Evolutionary conservation across 2,329 filamentous ascomycete genomes (phyloP).

Genomic region (Onygenales sp.): DNA sequence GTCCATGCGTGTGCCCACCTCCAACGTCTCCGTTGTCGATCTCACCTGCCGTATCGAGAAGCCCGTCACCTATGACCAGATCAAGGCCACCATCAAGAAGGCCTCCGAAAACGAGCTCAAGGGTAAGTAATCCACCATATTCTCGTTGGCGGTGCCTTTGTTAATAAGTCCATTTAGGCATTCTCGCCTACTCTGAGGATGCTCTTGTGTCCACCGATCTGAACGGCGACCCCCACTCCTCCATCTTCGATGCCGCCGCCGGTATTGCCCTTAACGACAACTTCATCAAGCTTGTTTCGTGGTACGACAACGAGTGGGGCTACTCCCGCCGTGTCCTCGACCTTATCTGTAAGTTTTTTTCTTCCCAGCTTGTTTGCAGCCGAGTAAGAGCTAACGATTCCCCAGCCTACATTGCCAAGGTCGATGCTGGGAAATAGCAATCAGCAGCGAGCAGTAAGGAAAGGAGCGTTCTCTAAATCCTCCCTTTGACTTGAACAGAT

Average conservation of each 20-base stretch:
- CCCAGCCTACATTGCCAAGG: slow-evolving; percentile 69
- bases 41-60: slow-evolving; percentile 92
- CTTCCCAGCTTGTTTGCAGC: background rate
- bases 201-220: slow-evolving; percentile 90
- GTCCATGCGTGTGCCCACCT: slow-evolving; percentile 96
- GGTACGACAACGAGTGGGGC: slow-evolving; percentile 99
- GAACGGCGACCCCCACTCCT: slow-evolving; percentile 85
- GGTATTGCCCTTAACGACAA: slow-evolving; percentile 97
- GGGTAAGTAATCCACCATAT: slow-evolving; percentile 47
- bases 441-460: slow-evolving; percentile 12
- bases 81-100: slow-evolving; percentile 86
- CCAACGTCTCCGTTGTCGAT: slow-evolving; percentile 99
- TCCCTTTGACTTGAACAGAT: background rate
- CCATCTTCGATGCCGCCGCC: slow-evolving; percentile 98
- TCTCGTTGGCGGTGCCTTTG: background rate
- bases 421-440: slow-evolving; percentile 45
- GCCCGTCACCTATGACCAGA: slow-evolving; percentile 62
- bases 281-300: slow-evolving; percentile 97
- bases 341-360: slow-evolving; percentile 44
- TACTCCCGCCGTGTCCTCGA: slow-evolving; percentile 94
- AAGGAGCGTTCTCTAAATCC: background rate
- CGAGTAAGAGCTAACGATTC: slow-evolving; percentile 15
- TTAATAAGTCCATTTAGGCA: slow-evolving; percentile 44
- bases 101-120: slow-evolving; percentile 76
- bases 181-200: slow-evolving; percentile 93